phyloP scores from a whole-genome alignment of 352 stramenopile genomes.

The Albugo laibachii region DNA sequence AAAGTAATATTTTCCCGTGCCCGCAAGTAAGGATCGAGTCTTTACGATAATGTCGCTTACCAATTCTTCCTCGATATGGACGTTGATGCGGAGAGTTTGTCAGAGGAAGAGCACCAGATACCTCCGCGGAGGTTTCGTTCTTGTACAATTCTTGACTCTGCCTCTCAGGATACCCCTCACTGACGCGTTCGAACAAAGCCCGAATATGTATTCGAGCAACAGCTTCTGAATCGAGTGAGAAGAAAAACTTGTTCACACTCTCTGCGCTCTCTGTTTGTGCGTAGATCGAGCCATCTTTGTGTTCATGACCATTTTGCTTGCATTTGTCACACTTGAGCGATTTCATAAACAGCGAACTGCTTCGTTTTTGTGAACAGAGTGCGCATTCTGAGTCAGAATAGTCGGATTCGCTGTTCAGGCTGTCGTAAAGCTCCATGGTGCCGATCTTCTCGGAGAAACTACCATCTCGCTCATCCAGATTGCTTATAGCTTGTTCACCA shows the following conservation, averaged over 20 bases:
- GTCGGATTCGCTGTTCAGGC: constrained; percentile 68
- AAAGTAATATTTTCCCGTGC: constrained; percentile 68
- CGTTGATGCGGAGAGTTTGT: constrained; percentile 27
- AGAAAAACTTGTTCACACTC: constrained; percentile 37
- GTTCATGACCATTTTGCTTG: too few relatives aligned
- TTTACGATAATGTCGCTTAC: constrained; percentile 48
- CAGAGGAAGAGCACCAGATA: constrained; percentile 6
- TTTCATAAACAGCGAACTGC: neutral
- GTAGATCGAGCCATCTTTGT: too few relatives aligned
- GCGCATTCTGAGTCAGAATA: constrained; percentile 49
- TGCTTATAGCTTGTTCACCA: constrained; percentile 26
- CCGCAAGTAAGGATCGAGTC: constrained; percentile 45
- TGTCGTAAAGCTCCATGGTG: constrained; percentile 42
- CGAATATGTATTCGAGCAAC: constrained; percentile 66
- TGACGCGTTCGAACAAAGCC: constrained; percentile 37
- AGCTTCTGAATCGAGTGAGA: constrained; percentile 63
- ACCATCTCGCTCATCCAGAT: constrained; percentile 14
- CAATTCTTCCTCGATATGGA: constrained; percentile 5
- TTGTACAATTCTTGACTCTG: constrained; percentile 1
- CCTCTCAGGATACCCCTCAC: neutral
- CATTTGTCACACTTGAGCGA: neutral
- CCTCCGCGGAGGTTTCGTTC: constrained; percentile 6
- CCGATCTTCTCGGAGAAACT: neutral
- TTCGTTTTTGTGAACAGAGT: constrained; percentile 5
- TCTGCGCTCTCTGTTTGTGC: neutral